Conservation (phyloP, 768 basidiomycete species). For the Tylopilus cervinicoccineus region DNA sequence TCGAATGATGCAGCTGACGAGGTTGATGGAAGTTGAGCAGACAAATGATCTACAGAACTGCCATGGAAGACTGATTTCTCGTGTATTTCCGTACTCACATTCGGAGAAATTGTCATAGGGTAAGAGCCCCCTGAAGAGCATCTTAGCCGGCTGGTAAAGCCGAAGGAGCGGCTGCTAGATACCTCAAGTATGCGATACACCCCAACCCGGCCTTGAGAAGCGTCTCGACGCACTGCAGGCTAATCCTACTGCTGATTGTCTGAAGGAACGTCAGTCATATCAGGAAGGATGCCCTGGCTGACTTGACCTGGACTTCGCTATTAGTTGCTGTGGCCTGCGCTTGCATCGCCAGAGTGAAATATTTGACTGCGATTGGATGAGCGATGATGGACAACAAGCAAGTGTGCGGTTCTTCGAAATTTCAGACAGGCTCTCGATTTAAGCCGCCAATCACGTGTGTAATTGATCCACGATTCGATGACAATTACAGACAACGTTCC, state of each 20-base stretch:
- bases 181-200: conserved; percentile 77
- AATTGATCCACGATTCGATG: no score
- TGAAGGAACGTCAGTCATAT: conserved; percentile 25
- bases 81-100: conserved; percentile 36
- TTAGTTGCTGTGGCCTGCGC: conserved; percentile 15
- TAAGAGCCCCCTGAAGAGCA: conserved; percentile 54
- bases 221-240: conserved; percentile 67
- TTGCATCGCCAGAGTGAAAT: conserved; percentile 20
- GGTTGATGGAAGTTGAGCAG: conserved; percentile 30
- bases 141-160: conserved; percentile 6
- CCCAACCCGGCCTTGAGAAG: conserved; percentile 69
- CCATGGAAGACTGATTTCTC: not conserved
- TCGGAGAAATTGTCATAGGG: conserved; percentile 77
- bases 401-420: not conserved
- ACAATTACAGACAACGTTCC: not conserved
- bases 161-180: not conserved
- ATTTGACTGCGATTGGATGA: not conserved
- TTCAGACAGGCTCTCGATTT: conserved; percentile 17
- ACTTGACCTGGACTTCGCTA: conserved; percentile 25
- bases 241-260: conserved; percentile 53
- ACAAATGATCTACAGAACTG: conserved; percentile 22
- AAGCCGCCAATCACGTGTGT: conserved; percentile 23
- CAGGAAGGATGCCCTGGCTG: not conserved
- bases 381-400: not conserved
- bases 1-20: conserved; percentile 36